phyloP scores from a whole-genome alignment of 164 flowering plant species.

The Vitis vinifera region DNA sequence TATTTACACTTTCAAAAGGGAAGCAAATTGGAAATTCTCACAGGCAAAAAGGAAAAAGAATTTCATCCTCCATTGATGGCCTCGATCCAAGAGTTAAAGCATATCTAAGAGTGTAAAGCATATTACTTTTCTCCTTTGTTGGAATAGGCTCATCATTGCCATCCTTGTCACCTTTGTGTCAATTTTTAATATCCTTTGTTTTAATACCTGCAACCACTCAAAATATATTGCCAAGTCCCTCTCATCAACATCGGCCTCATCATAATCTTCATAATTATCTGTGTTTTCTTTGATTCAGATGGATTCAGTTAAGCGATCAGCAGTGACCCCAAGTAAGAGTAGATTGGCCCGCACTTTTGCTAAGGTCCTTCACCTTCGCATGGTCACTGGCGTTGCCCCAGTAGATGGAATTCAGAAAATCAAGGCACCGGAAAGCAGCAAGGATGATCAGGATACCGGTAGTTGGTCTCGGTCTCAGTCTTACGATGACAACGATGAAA shows the following conservation, averaged over 20 bases:
- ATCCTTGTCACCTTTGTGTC: constrained; percentile 3
- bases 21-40: constrained; percentile 16
- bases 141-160: constrained; percentile 16
- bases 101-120: constrained; percentile 18
- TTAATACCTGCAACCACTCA: not conserved
- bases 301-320: constrained; percentile 49
- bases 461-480: constrained; percentile 8
- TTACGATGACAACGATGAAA: constrained; percentile 34
- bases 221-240: not conserved
- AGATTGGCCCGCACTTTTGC: constrained; percentile 58
- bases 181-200: not conserved
- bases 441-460: constrained; percentile 8
- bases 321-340: constrained; percentile 32
- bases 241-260: constrained; percentile 4
- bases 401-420: constrained; percentile 38
- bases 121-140: constrained; percentile 21
- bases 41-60: constrained; percentile 17
- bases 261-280: not conserved
- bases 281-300: constrained; percentile 35
- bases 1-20: constrained; percentile 5
- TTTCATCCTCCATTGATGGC: constrained; percentile 20
- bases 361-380: constrained; percentile 58
- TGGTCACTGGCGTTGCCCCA: constrained; percentile 45
- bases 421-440: constrained; percentile 27
- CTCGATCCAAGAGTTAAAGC: constrained; percentile 40